Base-by-base conservation (phyloP, 495 filamentous ascomycete genomes). In the Lasiosphaeria hispida region DNA sequence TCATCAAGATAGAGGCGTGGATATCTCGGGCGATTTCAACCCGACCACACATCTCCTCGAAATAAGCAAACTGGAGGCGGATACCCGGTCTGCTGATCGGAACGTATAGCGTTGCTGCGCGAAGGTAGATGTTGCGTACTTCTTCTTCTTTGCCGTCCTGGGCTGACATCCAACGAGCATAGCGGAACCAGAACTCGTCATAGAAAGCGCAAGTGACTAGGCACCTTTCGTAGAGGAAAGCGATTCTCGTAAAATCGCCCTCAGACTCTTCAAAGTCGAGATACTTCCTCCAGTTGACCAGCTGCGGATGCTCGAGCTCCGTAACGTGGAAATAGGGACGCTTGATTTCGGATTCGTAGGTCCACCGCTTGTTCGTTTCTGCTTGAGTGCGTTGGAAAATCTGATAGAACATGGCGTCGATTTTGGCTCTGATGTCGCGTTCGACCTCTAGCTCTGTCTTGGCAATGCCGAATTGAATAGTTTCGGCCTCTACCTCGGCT, bases 251-350 rank as follows among this genome's bases (percentile, higher is more conserved):
- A 59, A 87, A 95, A 48, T 91, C 84, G 35, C 88, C 88, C 71
- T 96, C 90, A 1, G 77, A 73, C 73, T 99, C 94, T 68, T 99
- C 95, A 63, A 96, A 97, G 64, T 97, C 92, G 14, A 99, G 85
- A 68, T 97, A 99, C 64, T 93, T 96, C 53, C 88, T 80, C 94
- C 94, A 99, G 72, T 96, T 97, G n/a, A 75, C 75, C 13, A 99
- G 76, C 68, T 97, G 90, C 6, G 81, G 74, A 58, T 93, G 86
- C 63, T 96, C 92, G 9, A 97, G 77, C 62, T 96, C 92, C 2
- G 89, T 96, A 35, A 97, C 91, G 68, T 96, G 92, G 80, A 96
- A 99, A 68, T 97, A 99, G 0, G 92, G 92, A 3, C 95, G 86
- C 77, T 96, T 97, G 68, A 97, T 88, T 72, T 93, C 90, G 0